These are phyloP conservation scores for Musa acuminata DNA, from an alignment of 176 grass and related monocot species.

Conservation along the genomic window DNA sequence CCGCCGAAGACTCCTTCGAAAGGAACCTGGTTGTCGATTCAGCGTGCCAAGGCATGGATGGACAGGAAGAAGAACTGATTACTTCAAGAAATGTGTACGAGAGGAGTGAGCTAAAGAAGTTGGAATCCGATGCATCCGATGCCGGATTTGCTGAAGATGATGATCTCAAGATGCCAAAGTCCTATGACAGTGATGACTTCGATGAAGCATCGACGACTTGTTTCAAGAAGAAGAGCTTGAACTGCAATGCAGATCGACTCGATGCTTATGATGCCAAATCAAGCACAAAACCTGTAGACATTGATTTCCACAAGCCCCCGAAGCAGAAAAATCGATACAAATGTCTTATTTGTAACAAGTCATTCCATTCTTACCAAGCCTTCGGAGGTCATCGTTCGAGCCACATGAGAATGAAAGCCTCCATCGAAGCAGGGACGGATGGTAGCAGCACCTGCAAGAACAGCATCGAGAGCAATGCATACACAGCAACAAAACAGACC, in stretches of 20 bases:
- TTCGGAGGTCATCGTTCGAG: conserved; percentile 20
- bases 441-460: background rate
- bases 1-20: background rate
- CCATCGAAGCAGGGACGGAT: background rate
- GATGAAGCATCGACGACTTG: background rate
- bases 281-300: background rate
- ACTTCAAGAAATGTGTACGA: background rate
- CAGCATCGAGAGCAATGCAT: background rate
- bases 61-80: background rate
- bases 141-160: background rate
- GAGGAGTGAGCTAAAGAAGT: background rate
- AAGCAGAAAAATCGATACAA: background rate
- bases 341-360: conserved; percentile 7
- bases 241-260: background rate
- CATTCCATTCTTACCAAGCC: conserved; percentile 18
- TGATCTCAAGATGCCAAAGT: background rate
- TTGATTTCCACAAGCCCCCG: background rate
- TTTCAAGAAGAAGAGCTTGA: background rate
- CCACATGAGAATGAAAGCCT: conserved; percentile 11
- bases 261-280: background rate
- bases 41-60: background rate
- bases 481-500: background rate
- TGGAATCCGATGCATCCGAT: background rate
- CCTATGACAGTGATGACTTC: background rate
- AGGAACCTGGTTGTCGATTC: background rate